phyloP scores from a whole-genome alignment of 2,329 filamentous ascomycete genomes.

The Septoria petroselini region DNA sequence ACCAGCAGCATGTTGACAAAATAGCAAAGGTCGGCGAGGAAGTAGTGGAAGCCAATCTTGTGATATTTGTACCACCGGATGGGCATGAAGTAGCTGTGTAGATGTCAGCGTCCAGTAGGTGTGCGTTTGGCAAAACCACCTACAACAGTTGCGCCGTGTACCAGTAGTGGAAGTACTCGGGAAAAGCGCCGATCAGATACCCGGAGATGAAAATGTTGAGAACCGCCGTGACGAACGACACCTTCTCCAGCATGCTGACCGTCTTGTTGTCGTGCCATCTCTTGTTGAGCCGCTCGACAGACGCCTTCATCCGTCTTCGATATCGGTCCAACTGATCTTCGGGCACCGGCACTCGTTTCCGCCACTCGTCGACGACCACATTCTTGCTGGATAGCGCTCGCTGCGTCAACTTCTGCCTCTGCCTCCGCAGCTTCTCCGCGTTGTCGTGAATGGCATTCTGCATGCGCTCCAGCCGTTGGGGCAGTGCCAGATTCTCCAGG shows the following conservation, averaged over 20 bases:
- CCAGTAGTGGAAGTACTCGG: conserved; percentile 87
- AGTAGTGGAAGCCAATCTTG: conserved; percentile 90
- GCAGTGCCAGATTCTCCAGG: conserved; percentile 85
- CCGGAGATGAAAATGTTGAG: conserved; percentile 97
- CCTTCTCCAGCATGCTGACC: conserved; percentile 86
- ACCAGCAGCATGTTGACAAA: conserved; percentile 89
- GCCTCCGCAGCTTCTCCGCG: conserved; percentile 78
- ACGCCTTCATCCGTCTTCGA: conserved; percentile 77
- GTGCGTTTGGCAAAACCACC: conserved; percentile 7
- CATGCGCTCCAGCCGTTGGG: conserved; percentile 85
- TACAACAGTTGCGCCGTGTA: conserved; percentile 52
- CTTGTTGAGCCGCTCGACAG: conserved; percentile 80
- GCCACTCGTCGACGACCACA: conserved; percentile 89
- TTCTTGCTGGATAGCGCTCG: conserved; percentile 76
- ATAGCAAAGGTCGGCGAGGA: conserved; percentile 94
- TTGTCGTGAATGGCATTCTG: conserved; percentile 79
- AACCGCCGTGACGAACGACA: conserved; percentile 92
- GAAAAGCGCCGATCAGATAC: conserved; percentile 82
- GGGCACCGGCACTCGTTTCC: conserved; percentile 71
- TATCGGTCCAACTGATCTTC: conserved; percentile 94
- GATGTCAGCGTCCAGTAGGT: conserved; percentile 18
- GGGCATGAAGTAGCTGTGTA: conserved; percentile 82
- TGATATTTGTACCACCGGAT: conserved; percentile 91
- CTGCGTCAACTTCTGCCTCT: conserved; percentile 74
- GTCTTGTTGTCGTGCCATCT: conserved; percentile 87